Conservation (phyloP, 192 early-diverging fungal genomes). For the Glomus cerebriforme region DNA sequence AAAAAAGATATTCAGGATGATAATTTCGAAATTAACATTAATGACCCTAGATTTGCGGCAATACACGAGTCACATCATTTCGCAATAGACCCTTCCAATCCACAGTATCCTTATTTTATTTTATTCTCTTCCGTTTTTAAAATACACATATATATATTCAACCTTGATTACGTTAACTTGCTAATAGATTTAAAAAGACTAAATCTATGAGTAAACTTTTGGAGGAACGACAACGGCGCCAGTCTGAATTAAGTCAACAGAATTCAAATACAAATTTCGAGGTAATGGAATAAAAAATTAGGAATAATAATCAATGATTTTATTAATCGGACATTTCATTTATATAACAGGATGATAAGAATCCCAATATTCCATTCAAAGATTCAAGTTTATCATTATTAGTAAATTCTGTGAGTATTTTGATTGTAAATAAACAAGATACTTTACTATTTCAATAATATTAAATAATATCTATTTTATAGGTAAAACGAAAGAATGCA, state of each 20-base stretch:
- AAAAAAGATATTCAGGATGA: slow-evolving; percentile 60
- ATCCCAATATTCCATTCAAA: slow-evolving; percentile 37
- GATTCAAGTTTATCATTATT: slow-evolving; percentile 52
- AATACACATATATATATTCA: neutral
- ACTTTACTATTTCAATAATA: neutral
- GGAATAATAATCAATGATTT: slow-evolving; percentile 24
- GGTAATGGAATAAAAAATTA: slow-evolving; percentile 31
- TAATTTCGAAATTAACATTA: slow-evolving; percentile 83
- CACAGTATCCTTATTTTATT: slow-evolving; percentile 55
- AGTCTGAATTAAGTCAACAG: slow-evolving; percentile 26
- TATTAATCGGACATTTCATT: slow-evolving; percentile 23
- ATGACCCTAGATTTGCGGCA: slow-evolving; percentile 84
- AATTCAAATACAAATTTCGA: slow-evolving; percentile 40
- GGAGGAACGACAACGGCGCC: slow-evolving; percentile 52
- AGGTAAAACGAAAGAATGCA: slow-evolving; percentile 64
- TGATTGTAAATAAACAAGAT: neutral
- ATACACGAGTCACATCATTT: slow-evolving; percentile 83
- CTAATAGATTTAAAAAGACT: slow-evolving; percentile 78
- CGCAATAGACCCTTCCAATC: slow-evolving; percentile 94
- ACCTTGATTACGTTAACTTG: neutral
- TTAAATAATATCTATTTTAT: neutral
- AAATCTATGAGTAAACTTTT: slow-evolving; percentile 76
- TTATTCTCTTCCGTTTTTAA: neutral
- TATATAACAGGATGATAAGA: slow-evolving; percentile 26
- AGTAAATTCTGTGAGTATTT: slow-evolving; percentile 55